These are phyloP conservation scores for Leptographium procerum DNA, from an alignment of 2,329 filamentous ascomycete species.

Conservation along the genomic window DNA sequence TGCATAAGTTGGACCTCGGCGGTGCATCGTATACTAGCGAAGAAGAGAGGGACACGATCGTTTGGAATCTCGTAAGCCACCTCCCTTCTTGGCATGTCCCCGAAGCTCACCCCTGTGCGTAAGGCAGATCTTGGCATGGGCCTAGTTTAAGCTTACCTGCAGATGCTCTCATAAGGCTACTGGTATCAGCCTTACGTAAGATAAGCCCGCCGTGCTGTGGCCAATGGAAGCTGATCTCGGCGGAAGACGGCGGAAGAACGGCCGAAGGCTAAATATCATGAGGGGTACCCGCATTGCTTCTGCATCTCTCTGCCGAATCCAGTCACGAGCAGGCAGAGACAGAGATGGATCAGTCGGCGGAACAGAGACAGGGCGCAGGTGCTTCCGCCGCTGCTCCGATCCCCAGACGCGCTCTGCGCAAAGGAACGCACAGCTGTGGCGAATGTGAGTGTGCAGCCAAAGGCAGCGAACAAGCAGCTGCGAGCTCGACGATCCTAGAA, in stretches of 20 bases:
- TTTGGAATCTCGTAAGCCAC: too few species aligned
- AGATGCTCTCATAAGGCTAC: background rate
- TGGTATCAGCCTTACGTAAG: background rate
- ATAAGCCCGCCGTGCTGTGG: background rate
- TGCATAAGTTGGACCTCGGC: background rate
- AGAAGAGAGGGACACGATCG: background rate
- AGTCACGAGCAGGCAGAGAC: too few species aligned
- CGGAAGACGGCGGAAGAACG: background rate
- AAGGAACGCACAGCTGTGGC: conserved; percentile 7
- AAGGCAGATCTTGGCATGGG: too few species aligned
- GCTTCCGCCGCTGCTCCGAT: background rate
- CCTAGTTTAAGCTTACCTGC: too few species aligned
- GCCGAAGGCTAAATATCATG: background rate
- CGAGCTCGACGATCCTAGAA: too few species aligned
- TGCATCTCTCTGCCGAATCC: background rate
- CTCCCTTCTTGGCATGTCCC: too few species aligned
- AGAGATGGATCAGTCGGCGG: background rate
- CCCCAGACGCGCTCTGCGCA: conserved; percentile 3
- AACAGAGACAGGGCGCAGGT: background rate
- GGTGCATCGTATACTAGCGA: background rate
- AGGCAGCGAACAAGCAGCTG: background rate
- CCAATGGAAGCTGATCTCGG: background rate
- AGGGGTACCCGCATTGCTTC: background rate
- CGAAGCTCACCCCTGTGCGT: too few species aligned
- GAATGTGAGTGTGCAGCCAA: conserved; percentile 8